These are phyloP conservation scores for Dipteronia sinensis DNA, from an alignment of 345 rosid genomes.

Conservation along the genomic window DNA sequence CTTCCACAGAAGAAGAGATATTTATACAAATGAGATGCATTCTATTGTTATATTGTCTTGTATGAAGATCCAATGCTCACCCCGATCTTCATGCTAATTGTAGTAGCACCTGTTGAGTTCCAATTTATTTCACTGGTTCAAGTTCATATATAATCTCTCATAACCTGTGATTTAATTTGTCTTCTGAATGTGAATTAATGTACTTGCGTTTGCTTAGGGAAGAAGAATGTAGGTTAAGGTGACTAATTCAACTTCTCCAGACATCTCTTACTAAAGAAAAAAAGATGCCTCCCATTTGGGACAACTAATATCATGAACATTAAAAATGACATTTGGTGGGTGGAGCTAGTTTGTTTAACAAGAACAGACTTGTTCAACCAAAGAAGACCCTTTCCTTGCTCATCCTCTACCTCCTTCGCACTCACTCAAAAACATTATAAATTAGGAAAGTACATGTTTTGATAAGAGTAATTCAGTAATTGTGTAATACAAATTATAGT, in stretches of 20 bases:
- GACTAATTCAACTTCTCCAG: too few relatives aligned
- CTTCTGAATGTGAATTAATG: too few relatives aligned
- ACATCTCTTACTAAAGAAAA: too few relatives aligned
- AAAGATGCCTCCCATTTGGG: too few relatives aligned
- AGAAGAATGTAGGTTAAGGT: neutral
- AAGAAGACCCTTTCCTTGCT: neutral
- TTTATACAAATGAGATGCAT: neutral
- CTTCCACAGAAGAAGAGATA: neutral
- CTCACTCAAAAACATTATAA: neutral
- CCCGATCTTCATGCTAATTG: neutral
- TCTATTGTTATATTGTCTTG: neutral
- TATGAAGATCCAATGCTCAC: neutral
- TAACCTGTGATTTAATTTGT: neutral
- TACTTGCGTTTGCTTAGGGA: neutral
- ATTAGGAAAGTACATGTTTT: neutral
- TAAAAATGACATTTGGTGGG: conserved; percentile 17
- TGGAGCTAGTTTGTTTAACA: neutral
- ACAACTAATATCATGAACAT: neutral
- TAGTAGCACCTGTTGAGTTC: neutral
- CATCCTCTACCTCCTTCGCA: neutral
- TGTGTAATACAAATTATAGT: neutral
- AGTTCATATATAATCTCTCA: neutral
- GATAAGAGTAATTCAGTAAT: neutral
- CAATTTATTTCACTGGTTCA: neutral
- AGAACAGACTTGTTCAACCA: neutral